Conservation (phyloP, 805 yeast species). For the Kluyveromyces aestuarii region DNA sequence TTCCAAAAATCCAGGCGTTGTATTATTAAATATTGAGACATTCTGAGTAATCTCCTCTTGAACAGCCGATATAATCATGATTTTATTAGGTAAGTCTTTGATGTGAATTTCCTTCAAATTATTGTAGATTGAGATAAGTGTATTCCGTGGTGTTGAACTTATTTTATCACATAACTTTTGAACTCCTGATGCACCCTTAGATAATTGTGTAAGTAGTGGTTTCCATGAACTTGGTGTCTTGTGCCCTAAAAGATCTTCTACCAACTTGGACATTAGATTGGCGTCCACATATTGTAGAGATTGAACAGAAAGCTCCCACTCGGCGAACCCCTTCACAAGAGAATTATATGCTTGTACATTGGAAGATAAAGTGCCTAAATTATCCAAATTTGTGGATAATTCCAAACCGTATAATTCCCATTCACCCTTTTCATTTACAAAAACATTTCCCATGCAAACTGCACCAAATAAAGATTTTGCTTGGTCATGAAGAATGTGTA, state of each 20-base stretch:
- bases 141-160: constrained; percentile 17
- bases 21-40: constrained; percentile 27
- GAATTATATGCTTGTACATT: constrained; percentile 6
- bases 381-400: constrained; percentile 17
- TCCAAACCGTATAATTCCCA: constrained; percentile 86
- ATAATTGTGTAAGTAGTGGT: constrained; percentile 14
- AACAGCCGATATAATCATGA: constrained; percentile 25
- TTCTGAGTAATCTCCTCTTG: constrained; percentile 30
- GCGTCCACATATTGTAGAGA: constrained; percentile 42
- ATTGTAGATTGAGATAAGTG: constrained; percentile 43
- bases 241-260: constrained; percentile 33
- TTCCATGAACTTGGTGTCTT: constrained; percentile 33
- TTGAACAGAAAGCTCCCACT: constrained; percentile 50
- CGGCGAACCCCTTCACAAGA: constrained; percentile 4
- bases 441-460: constrained; percentile 47
- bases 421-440: constrained; percentile 60
- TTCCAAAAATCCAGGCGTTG: constrained; percentile 47
- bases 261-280: constrained; percentile 22
- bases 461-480: constrained; percentile 51
- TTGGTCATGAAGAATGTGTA: constrained; percentile 18
- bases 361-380: constrained; percentile 7
- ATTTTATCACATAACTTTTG: neutral
- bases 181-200: constrained; percentile 14
- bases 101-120: constrained; percentile 49
- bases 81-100: constrained; percentile 44